Conservation (phyloP, 306 rosid species). For the Neltuma alba region DNA sequence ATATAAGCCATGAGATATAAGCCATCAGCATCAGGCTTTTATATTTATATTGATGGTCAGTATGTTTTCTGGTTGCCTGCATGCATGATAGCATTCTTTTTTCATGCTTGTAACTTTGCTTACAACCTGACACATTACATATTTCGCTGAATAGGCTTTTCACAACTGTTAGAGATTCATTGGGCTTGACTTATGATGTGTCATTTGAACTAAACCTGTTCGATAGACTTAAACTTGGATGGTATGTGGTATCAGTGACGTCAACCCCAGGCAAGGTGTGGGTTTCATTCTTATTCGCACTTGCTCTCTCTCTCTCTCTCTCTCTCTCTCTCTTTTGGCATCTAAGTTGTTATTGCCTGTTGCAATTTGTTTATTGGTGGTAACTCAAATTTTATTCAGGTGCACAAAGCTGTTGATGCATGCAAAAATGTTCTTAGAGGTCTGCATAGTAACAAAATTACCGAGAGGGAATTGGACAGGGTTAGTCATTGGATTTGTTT, state of each 20-base stretch:
- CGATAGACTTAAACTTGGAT: slow-evolving; percentile 91
- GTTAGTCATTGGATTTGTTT: slow-evolving; percentile 51
- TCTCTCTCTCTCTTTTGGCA: not conserved
- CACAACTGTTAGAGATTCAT: slow-evolving; percentile 90
- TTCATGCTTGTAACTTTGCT: slow-evolving; percentile 27
- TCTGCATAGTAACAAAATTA: slow-evolving; percentile 81
- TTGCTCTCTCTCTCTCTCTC: not conserved
- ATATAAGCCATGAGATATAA: no score
- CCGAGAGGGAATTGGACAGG: slow-evolving; percentile 97
- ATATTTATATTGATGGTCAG: slow-evolving; percentile 10
- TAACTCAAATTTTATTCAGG: slow-evolving; percentile 53
- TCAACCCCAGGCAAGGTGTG: slow-evolving; percentile 94
- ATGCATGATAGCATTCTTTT: not conserved
- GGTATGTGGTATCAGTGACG: slow-evolving; percentile 98
- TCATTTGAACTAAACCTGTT: slow-evolving; percentile 91
- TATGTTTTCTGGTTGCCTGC: slow-evolving; percentile 20
- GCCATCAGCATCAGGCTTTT: not conserved
- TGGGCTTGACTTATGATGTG: slow-evolving; percentile 97
- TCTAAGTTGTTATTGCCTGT: slow-evolving; percentile 20
- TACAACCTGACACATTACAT: slow-evolving; percentile 26
- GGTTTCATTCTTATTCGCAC: slow-evolving; percentile 36
- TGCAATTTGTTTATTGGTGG: slow-evolving; percentile 34
- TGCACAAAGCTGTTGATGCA: slow-evolving; percentile 96
- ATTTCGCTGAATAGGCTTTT: slow-evolving; percentile 76
- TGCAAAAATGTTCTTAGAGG: slow-evolving; percentile 98